Conservation (phyloP, 2,329 filamentous ascomycete species). For the Alternaria burnsii region DNA sequence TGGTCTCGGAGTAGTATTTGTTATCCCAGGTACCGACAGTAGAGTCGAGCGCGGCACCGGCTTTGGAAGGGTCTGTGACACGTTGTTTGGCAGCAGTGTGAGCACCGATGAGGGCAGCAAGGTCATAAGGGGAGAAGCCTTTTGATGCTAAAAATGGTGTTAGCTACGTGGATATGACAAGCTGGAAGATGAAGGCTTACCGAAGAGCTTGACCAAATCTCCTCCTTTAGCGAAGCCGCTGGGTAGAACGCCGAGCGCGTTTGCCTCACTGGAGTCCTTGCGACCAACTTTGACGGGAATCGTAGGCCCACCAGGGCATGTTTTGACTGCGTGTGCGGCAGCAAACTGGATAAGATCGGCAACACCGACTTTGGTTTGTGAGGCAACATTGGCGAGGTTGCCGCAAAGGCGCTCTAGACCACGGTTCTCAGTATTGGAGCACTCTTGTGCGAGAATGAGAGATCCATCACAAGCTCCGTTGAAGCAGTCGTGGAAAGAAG, state of each 20-base stretch:
- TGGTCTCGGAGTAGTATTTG: conserved; percentile 48
- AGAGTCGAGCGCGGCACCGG: conserved; percentile 42
- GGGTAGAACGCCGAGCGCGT: conserved; percentile 37
- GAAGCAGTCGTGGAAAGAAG: conserved; percentile 50
- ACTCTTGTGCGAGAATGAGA: conserved; percentile 48
- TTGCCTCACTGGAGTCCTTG: conserved; percentile 38
- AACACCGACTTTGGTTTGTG: conserved; percentile 49
- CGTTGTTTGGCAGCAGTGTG: conserved; percentile 48
- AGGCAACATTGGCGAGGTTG: conserved; percentile 52
- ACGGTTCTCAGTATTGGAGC: conserved; percentile 50
- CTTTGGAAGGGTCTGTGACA: conserved; percentile 31
- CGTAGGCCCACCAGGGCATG: conserved; percentile 47
- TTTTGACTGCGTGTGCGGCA: conserved; percentile 49
- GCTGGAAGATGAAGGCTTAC: conserved; percentile 14
- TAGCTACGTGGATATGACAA: background rate
- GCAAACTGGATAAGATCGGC: conserved; percentile 51
- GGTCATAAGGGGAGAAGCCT: conserved; percentile 48
- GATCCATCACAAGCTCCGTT: conserved; percentile 49
- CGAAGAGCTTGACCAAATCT: conserved; percentile 43
- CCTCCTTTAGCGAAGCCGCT: conserved; percentile 18
- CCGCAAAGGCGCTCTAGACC: conserved; percentile 56
- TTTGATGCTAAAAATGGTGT: conserved; percentile 34
- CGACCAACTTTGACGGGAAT: conserved; percentile 46
- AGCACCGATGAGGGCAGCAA: conserved; percentile 52
- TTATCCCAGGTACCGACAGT: conserved; percentile 51